Evolutionary conservation across 1,139 yeast genomes (phyloP), one percentile per base, ranked within the genome.

Genomic region (Debaryomyces sp.): DNA sequence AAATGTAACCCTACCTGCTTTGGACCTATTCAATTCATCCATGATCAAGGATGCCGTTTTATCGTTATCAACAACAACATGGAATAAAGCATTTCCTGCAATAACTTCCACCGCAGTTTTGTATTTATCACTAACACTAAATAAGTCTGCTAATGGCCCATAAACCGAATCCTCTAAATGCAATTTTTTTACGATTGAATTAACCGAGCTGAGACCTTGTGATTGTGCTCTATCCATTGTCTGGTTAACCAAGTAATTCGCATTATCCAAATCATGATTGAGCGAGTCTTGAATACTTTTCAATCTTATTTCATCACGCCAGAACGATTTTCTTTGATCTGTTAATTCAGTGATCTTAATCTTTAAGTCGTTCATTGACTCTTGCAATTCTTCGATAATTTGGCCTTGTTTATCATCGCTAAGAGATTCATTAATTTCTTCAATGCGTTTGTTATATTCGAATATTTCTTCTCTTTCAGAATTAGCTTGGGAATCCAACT

Each of bases 41-140:
- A 94, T 87, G 3, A 94, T 66, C 12, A 79, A 62, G 5, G 90
- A 77, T 0, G 98, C 98, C 1, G 97, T 89, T 43, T 80, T 84
- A 57, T 92, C 97, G 41, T 79, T 84, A 60, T 91, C 97, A 13
- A 94, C 98, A 13, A 94, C 95, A 35, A 92, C 82, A 64, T 94
- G 91, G 61, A 91, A 92, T 44, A 94, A 70, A 2, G 96, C 80
- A 52, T 82, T 85, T 1, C 98, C 98, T 12, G 96, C 97, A 41
- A 90, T 81, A 5, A 88, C 94, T 62, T 92, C 97, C 1, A 88
- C 87, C 0, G 97, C 96, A 1, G 85, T 80, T 62, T 87, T 87
- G 63, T 90, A 92, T 58, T 89, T 89, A 47, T 88, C 92, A 56
- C 86, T 87, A 2, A 90, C 94, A 48, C 77, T 78, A 50, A 94